Evolutionary conservation across 2,329 filamentous ascomycete species (phyloP), one percentile per base, ranked within the genome.

Genomic region (Anthostomella pinea): DNA sequence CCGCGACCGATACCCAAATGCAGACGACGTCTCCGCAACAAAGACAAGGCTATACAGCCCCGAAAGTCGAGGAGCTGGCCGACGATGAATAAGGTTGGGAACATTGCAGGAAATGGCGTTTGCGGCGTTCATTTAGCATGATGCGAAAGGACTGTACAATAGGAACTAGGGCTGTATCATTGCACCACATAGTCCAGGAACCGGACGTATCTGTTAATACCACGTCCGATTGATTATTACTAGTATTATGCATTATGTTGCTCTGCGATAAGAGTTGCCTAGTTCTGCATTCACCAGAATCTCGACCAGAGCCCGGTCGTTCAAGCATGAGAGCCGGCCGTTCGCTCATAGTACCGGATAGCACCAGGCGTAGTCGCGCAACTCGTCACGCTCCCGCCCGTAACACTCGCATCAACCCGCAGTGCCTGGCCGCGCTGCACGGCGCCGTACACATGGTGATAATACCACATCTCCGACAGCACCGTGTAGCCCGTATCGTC

Each of bases 401-500:
- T 69, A 3, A 69, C 64, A 35, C 62, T 59, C 6, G 65, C 63
- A n/a, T 59, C 53, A 8, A 69, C 53, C 5, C 69, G 65, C 16
- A 73, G 52, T 8, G 63, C 68, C 25, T 71, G 57, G 2, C 64
- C 66, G 36, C 69, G 61, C 61, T 83, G 81, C 6, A 77, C 71
- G 11, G 68, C 59, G 3, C 80, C 80, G 37, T 67, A 69, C 34
- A 76, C 73, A 57, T 83, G 72, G 57, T 75, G 70, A 52, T 82
- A 83, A 53, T 84, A 85, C 79, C 79, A 85, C 9, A 81, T 67
- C 67, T 85, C 81, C 40, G 57, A 71, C 30, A 85, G 48, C 20
- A 72, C 65, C 2, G 78, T 83, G 44, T 63, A 63, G 2, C 81
- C 79, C 38, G 65, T 71, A 49, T 84, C 80, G 2, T 53, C 51